phyloP scores from a whole-genome alignment of 176 grass and related monocot species.

The Cenchrus americanus region DNA sequence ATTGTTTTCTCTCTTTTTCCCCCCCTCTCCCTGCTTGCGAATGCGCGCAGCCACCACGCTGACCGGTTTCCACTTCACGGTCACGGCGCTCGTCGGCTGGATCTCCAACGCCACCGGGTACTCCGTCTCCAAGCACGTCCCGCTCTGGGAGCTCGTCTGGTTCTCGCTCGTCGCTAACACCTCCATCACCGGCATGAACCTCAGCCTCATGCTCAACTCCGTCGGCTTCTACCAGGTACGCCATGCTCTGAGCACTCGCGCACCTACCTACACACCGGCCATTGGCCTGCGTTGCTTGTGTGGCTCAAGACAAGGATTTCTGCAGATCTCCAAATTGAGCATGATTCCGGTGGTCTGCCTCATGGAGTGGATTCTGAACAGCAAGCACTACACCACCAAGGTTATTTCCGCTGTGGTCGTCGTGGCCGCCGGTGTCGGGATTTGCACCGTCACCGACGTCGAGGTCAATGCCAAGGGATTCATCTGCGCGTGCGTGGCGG shows the following conservation, averaged over 20 bases:
- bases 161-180: constrained; percentile 92
- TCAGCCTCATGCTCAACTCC: constrained; percentile 95
- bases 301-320: constrained; percentile 34
- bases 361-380: constrained; percentile 84
- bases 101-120: constrained; percentile 88
- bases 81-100: constrained; percentile 89
- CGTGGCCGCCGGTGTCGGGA: constrained; percentile 81
- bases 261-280: neutral
- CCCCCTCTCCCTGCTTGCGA: neutral
- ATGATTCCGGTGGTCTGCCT: constrained; percentile 96
- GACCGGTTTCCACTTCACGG: constrained; percentile 92
- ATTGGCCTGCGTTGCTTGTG: neutral
- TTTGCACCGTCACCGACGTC: constrained; percentile 89
- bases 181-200: constrained; percentile 96
- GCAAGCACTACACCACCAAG: constrained; percentile 79
- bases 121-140: constrained; percentile 84
- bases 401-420: constrained; percentile 71
- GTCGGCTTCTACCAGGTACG: constrained; percentile 90
- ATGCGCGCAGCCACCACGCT: constrained; percentile 77
- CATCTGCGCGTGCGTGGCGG: constrained; percentile 79
- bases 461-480: constrained; percentile 93
- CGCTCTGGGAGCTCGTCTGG: constrained; percentile 93
- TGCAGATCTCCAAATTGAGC: constrained; percentile 88
- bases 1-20: neutral
- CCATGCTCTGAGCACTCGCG: neutral